Percentiles rank a stretch among this genome's conserved stretches.
Conservation (phyloP, 805 yeast species). For the Cyberlindnera subsufficiens region DNA sequence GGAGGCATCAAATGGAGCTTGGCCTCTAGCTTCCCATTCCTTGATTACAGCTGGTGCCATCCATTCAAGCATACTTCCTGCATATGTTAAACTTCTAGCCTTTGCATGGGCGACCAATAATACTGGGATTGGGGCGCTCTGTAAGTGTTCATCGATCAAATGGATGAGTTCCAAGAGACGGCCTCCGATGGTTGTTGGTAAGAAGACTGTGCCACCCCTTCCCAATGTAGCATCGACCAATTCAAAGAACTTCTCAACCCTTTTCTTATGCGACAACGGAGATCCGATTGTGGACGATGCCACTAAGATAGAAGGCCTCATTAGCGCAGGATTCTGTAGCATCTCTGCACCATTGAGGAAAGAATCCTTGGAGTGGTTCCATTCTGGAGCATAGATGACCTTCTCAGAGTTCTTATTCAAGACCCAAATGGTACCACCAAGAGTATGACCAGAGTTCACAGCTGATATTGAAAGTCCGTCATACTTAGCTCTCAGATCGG, state of each 20-base stretch:
- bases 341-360: constrained; percentile 71
- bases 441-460: constrained; percentile 83
- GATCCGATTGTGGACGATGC: constrained; percentile 71
- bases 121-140: constrained; percentile 52
- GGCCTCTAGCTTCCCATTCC: constrained; percentile 72
- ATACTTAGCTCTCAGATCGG: constrained; percentile 50
- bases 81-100: constrained; percentile 70
- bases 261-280: constrained; percentile 49
- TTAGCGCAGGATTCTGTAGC: constrained; percentile 53
- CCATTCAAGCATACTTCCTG: constrained; percentile 92
- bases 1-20: constrained; percentile 73
- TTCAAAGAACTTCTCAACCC: constrained; percentile 58
- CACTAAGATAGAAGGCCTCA: constrained; percentile 78
- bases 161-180: constrained; percentile 76
- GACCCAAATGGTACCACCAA: constrained; percentile 93
- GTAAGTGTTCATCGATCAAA: constrained; percentile 61
- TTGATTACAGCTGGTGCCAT: constrained; percentile 83
- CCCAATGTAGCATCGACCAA: constrained; percentile 60
- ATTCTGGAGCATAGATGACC: constrained; percentile 81
- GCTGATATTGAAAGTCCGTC: constrained; percentile 70
- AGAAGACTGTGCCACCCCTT: constrained; percentile 72
- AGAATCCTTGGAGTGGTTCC: constrained; percentile 92
- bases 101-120: constrained; percentile 74
- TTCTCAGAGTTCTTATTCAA: constrained; percentile 69
- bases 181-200: constrained; percentile 80